A percentile compares a stretch with the other conserved stretches of the same genome.
Conservation (phyloP, 306 rosid genomes). For the Medicago ruthenica region DNA sequence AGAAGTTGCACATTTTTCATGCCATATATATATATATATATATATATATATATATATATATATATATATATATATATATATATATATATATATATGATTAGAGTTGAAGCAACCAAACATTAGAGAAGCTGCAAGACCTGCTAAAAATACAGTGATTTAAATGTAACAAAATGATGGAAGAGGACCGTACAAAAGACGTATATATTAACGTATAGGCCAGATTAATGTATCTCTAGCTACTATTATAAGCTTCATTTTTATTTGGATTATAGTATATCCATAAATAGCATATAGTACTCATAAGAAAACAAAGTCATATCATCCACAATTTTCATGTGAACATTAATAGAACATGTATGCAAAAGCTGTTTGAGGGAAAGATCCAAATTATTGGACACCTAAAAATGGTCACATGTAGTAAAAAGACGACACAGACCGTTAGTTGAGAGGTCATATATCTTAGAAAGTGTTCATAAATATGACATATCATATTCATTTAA, state of each 20-base stretch:
- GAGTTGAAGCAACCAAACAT: neutral
- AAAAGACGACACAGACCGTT: slow-evolving; percentile 49
- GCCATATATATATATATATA: neutral
- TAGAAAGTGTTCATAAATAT: slow-evolving; percentile 62
- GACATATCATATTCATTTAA: slow-evolving; percentile 38
- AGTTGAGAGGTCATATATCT: slow-evolving; percentile 66
- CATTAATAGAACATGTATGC: slow-evolving; percentile 32
- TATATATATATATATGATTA: no score
- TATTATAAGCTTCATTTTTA: neutral
- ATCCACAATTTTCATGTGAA: slow-evolving; percentile 60
- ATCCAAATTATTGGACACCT: slow-evolving; percentile 58
- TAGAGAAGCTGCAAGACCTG: neutral
- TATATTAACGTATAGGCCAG: no score
- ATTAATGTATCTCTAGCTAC: neutral
- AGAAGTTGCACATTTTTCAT: neutral
- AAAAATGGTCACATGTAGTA: slow-evolving; percentile 52
- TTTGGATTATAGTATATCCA: neutral
- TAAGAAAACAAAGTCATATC: slow-evolving; percentile 42
- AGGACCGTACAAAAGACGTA: neutral
- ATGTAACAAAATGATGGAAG: neutral
- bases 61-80: no score
- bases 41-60: no score
- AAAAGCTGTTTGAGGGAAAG: slow-evolving; percentile 32
- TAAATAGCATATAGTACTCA: slow-evolving; percentile 14
- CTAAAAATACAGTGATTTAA: neutral